A percentile compares a stretch with the other conserved stretches of the same genome.
These are phyloP conservation scores for Aspergillus ibericus DNA, from an alignment of 2,329 filamentous ascomycete genomes.

Conservation along the genomic window DNA sequence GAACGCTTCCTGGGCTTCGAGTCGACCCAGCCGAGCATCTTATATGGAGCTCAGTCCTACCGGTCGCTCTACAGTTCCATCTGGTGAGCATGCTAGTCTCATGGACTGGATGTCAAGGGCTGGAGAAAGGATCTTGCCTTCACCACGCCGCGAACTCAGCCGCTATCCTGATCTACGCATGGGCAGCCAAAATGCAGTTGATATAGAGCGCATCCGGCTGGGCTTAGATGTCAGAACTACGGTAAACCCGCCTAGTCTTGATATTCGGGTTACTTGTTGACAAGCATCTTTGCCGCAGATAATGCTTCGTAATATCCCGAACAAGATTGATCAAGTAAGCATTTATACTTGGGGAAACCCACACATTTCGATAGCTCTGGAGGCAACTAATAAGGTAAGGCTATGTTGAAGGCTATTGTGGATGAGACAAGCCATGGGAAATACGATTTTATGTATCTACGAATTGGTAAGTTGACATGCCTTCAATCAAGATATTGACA, in stretches of 20 bases:
- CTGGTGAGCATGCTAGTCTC: slow-evolving; percentile 33
- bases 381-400: slow-evolving; percentile 40
- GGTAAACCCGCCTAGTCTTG: slow-evolving; percentile 47
- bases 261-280: background rate
- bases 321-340: slow-evolving; percentile 69
- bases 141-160: slow-evolving; percentile 29
- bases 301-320: slow-evolving; percentile 94
- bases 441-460: slow-evolving; percentile 93
- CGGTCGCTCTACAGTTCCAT: slow-evolving; percentile 41
- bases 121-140: slow-evolving; percentile 30
- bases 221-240: slow-evolving; percentile 75
- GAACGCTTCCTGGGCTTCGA: slow-evolving; percentile 16
- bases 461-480: slow-evolving; percentile 60
- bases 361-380: background rate
- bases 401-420: slow-evolving; percentile 74
- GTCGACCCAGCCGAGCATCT: slow-evolving; percentile 17
- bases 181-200: slow-evolving; percentile 46
- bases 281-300: slow-evolving; percentile 55
- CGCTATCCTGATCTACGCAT: slow-evolving; percentile 31
- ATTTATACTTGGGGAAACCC: too few species aligned
- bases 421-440: slow-evolving; percentile 76
- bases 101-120: slow-evolving; percentile 33
- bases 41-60: slow-evolving; percentile 41
- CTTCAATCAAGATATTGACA: background rate
- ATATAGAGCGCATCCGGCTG: slow-evolving; percentile 47